A percentile compares a stretch with the other conserved stretches of the same genome.
Conservation (phyloP, 2,329 filamentous ascomycete species). For the Cryphonectria nitschkei region DNA sequence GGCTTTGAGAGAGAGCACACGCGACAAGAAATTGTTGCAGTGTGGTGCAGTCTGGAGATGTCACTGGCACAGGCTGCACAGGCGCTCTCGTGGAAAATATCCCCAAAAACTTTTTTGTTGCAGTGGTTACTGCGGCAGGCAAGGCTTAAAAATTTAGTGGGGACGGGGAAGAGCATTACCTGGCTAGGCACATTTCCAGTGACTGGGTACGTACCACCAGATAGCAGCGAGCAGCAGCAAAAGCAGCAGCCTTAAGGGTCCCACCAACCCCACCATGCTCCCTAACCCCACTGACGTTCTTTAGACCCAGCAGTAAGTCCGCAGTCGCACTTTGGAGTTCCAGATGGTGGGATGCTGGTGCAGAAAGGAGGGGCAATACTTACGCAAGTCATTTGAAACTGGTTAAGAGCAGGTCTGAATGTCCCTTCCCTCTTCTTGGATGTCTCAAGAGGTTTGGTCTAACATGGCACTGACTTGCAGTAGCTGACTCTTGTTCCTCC, state of each 20-base stretch:
- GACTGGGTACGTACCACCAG: not conserved
- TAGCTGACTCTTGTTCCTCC: not conserved
- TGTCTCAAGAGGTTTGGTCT: not conserved
- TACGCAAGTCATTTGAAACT: not conserved
- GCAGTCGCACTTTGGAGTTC: slow-evolving; percentile 3
- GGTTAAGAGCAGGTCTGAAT: not conserved
- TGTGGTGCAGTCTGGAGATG: slow-evolving; percentile 7
- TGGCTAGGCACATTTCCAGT: not conserved
- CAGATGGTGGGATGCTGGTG: slow-evolving; percentile 2
- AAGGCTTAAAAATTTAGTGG: not conserved
- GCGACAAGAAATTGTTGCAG: slow-evolving; percentile 15
- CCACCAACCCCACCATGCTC: slow-evolving; percentile 2
- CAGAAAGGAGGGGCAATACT: slow-evolving; percentile 14
- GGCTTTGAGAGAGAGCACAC: slow-evolving; percentile 14
- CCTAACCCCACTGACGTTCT: slow-evolving; percentile 6
- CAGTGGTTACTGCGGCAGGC: slow-evolving; percentile 2
- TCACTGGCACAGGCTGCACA: slow-evolving; percentile 1
- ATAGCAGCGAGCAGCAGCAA: not conserved
- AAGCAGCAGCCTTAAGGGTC: not conserved
- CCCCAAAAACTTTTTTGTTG: slow-evolving; percentile 30
- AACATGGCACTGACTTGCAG: not conserved
- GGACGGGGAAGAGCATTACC: not conserved
- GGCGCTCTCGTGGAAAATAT: slow-evolving; percentile 3
- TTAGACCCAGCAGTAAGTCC: not conserved
- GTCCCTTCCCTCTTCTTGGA: not conserved